Evolutionary conservation across 75 land plant species (phyloP).

Genomic region (Azolla pinnata): DNA sequence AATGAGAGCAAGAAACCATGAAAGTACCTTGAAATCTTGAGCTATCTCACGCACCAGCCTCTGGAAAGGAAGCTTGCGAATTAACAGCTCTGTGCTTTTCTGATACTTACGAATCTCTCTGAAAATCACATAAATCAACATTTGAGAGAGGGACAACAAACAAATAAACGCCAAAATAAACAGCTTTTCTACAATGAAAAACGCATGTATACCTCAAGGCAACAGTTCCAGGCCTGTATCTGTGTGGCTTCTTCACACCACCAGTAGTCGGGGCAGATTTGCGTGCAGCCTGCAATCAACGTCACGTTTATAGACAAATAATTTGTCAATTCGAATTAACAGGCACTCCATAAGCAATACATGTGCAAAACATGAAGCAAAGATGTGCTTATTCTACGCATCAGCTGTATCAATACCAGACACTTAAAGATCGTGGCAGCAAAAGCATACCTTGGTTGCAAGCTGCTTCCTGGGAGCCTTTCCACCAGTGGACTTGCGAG

Average conservation of each 20-base stretch:
- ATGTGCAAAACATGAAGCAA: too few relatives aligned
- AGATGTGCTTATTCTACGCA: too few relatives aligned
- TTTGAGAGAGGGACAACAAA: background rate
- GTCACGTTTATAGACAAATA: too few relatives aligned
- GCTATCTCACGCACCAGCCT: conserved; percentile 23
- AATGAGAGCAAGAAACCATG: too few relatives aligned
- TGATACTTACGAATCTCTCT: conserved; percentile 27
- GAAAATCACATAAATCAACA: background rate
- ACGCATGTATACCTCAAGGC: conserved; percentile 17
- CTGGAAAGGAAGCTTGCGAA: conserved; percentile 16
- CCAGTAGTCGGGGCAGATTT: conserved; percentile 32
- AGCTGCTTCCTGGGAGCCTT: conserved; percentile 44
- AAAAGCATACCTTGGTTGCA: conserved; percentile 27
- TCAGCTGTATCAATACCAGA: too few relatives aligned
- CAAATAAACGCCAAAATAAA: too few relatives aligned
- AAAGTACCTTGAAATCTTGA: conserved; percentile 16
- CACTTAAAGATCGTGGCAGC: too few relatives aligned
- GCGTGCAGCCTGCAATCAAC: conserved; percentile 30
- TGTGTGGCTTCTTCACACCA: conserved; percentile 30
- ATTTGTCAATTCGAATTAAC: too few relatives aligned
- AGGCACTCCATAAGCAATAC: too few relatives aligned
- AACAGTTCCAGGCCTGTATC: conserved; percentile 30
- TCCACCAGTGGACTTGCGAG: conserved; percentile 40
- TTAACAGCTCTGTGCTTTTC: conserved; percentile 22
- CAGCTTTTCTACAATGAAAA: too few relatives aligned